These are phyloP conservation scores for Chaetomium strumarium DNA, from an alignment of 2,329 filamentous ascomycete species.

Conservation along the genomic window DNA sequence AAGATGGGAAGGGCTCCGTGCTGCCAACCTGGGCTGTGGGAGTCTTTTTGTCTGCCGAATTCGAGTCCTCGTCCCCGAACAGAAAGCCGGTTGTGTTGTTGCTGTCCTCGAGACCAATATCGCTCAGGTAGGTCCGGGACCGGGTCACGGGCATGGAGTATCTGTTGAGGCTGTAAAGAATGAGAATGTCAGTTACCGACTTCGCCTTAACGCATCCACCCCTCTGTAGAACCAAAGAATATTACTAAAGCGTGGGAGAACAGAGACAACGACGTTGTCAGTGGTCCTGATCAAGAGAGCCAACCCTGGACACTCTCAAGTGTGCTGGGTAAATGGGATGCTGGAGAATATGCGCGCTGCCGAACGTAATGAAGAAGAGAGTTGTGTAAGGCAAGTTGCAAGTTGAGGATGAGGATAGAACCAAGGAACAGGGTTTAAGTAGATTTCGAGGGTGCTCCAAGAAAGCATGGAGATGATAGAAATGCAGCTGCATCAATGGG, in stretches of 20 bases:
- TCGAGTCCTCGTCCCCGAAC: conserved; percentile 69
- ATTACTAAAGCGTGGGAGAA: conserved; percentile 3
- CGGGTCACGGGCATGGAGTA: conserved; percentile 89
- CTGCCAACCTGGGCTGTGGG: conserved; percentile 56
- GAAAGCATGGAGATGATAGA: neutral
- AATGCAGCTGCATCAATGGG: neutral
- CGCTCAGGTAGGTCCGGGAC: conserved; percentile 60
- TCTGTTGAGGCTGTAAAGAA: conserved; percentile 62
- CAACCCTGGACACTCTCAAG: neutral
- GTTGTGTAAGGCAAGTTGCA: neutral
- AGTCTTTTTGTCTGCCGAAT: conserved; percentile 58
- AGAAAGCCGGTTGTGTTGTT: conserved; percentile 84
- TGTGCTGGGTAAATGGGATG: neutral
- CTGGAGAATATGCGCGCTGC: neutral
- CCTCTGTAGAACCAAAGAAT: neutral
- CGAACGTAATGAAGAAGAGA: neutral
- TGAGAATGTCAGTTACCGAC: conserved; percentile 9
- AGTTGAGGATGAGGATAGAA: conserved; percentile 2
- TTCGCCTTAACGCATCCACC: neutral
- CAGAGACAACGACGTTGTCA: neutral
- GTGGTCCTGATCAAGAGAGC: neutral
- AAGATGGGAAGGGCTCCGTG: conserved; percentile 79
- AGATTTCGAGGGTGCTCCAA: neutral
- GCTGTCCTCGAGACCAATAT: conserved; percentile 69
- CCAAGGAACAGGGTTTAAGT: neutral